A percentile compares a stretch with the other conserved stretches of the same genome.
phyloP scores from a whole-genome alignment of 306 rosid genomes.

The Gleditsia sinensis region DNA sequence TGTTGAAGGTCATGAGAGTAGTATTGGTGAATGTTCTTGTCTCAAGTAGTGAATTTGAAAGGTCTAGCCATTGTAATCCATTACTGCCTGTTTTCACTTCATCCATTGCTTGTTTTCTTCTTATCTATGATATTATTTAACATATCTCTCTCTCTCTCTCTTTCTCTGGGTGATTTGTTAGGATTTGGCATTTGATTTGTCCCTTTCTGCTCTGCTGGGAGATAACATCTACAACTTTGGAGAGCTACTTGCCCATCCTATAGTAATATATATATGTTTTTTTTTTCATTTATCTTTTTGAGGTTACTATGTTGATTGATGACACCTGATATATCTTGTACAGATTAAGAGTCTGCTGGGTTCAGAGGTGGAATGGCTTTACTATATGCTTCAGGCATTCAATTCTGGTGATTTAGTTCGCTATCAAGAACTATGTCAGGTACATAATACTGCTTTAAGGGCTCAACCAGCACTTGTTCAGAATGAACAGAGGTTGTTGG shows the following conservation, averaged over 20 bases:
- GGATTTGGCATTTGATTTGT: slow-evolving; percentile 96
- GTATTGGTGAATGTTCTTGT: neutral
- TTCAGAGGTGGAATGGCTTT: slow-evolving; percentile 98
- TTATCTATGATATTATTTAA: slow-evolving; percentile 18
- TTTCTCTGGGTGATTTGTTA: slow-evolving; percentile 22
- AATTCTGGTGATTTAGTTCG: slow-evolving; percentile 85
- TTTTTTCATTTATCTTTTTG: neutral
- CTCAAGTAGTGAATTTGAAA: neutral
- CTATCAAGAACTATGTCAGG: slow-evolving; percentile 88
- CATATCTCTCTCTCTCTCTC: neutral
- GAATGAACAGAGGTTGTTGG: slow-evolving; percentile 83
- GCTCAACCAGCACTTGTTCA: slow-evolving; percentile 93
- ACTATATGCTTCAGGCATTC: slow-evolving; percentile 88
- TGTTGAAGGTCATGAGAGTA: neutral
- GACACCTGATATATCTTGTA: slow-evolving; percentile 19
- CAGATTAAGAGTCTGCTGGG: slow-evolving; percentile 84
- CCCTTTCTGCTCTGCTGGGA: slow-evolving; percentile 92
- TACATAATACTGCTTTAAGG: slow-evolving; percentile 80
- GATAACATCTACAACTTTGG: slow-evolving; percentile 98
- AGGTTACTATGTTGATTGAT: slow-evolving; percentile 10
- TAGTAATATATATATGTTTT: slow-evolving; percentile 67
- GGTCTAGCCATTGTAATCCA: neutral
- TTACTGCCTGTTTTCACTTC: no score
- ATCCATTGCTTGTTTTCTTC: slow-evolving; percentile 19
- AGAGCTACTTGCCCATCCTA: slow-evolving; percentile 96